Evolutionary conservation across 2,329 filamentous ascomycete species (phyloP).

Genomic region (Aureobasidium lini): DNA sequence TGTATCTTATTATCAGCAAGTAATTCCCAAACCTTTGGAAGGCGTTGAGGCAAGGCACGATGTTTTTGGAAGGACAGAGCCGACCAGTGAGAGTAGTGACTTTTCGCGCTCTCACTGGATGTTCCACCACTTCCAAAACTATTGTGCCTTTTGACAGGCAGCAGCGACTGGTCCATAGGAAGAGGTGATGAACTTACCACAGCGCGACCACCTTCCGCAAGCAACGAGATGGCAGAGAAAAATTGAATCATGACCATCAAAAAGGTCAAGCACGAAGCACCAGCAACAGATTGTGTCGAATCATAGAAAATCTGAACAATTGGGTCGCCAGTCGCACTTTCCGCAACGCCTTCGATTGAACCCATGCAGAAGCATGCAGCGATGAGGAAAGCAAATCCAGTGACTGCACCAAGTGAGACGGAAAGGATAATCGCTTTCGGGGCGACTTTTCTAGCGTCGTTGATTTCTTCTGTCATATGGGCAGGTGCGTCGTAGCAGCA

Average conservation of each 20-base stretch:
- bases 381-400: slow-evolving; percentile 43
- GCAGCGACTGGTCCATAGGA: no score
- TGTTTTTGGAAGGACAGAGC: no score
- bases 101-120: no score
- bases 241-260: slow-evolving; percentile 44
- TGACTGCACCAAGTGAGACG: slow-evolving; percentile 38
- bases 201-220: slow-evolving; percentile 41
- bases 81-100: no score
- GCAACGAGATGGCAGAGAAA: slow-evolving; percentile 39
- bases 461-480: slow-evolving; percentile 52
- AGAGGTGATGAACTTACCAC: slow-evolving; percentile 18
- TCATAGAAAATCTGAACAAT: slow-evolving; percentile 48
- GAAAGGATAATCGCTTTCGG: slow-evolving; percentile 42
- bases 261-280: slow-evolving; percentile 38
- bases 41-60: no score
- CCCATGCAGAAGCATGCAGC: slow-evolving; percentile 46
- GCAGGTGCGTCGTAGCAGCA: slow-evolving; percentile 39
- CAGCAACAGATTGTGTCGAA: slow-evolving; percentile 38
- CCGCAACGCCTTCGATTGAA: slow-evolving; percentile 40
- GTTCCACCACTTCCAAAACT: no score
- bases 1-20: not conserved
- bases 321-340: slow-evolving; percentile 42
- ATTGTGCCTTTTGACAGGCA: no score
- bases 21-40: not conserved
- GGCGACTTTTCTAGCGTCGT: slow-evolving; percentile 43